Evolutionary conservation across 495 filamentous ascomycete species (phyloP), one percentile per base, ranked within the genome.

Genomic region (Penicillium coffeae): DNA sequence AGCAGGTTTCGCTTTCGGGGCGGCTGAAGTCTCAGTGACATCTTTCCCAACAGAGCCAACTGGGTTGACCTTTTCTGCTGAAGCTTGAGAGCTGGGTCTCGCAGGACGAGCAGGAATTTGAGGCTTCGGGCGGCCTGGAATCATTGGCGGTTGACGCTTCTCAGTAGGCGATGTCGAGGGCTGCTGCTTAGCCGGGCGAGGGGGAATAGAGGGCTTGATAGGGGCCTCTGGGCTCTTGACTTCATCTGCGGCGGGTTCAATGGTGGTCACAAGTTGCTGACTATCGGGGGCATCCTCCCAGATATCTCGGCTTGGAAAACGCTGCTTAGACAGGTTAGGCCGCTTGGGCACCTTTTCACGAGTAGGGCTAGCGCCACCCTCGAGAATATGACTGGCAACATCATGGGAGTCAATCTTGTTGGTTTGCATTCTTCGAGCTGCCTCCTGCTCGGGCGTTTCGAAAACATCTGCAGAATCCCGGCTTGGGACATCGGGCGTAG

Each of bases 241-340:
- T 50, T 78, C 75, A 21, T 78, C 74, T 12, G 75, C 67, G 10
- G 70, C 59, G 34, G 89, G 83, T 39, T 78, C 81, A 19, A 97
- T 84, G 3, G 87, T 92, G 9, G 93, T 90, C 50, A 86, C 81
- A 21, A 94, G 78, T 45, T 86, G 77, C 38, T 88, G 79, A 56
- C 86, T 90, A 53, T 93, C 88, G 3, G 93, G 92, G 0, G 81
- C 82, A 62, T 99, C 93, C 71, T 99, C 93, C 93, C 93, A 99
- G 37, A 97, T 86, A 68, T 99, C 93, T 30, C 82, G 82, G 62
- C 91, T 96, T 4, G 93, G 93, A 63, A 99, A 99, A 6, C 90
- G 80, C 27, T 87, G 86, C 46, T 81, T 77, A 57, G 81, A 58
- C 15, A 55, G 25, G 19, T 75, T 72, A 3, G 83, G 75, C 7